Evolutionary conservation across 2,329 filamentous ascomycete genomes (phyloP).

Genomic region (Onygenales sp.): DNA sequence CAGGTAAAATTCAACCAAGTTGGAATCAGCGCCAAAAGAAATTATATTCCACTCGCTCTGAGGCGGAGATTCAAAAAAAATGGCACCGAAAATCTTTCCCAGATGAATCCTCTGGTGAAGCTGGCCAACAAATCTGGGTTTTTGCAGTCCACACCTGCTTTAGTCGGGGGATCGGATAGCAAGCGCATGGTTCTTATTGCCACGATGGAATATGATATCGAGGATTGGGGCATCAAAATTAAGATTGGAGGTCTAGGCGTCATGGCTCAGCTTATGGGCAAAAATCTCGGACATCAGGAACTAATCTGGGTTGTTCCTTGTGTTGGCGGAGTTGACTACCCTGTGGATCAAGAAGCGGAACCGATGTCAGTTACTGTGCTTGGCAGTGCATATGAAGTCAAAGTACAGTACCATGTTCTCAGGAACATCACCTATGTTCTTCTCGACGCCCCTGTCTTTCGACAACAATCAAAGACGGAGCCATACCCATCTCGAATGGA

Average conservation of each 20-base stretch:
- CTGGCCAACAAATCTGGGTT: constrained; percentile 27
- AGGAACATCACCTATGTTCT: constrained; percentile 61
- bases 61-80: constrained; percentile 25
- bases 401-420: constrained; percentile 54
- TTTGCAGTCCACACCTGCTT: constrained; percentile 26
- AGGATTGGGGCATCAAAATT: constrained; percentile 61
- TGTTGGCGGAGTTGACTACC: constrained; percentile 57
- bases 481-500: constrained; percentile 62
- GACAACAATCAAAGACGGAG: constrained; percentile 52
- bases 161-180: constrained; percentile 22
- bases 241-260: constrained; percentile 63
- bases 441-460: constrained; percentile 57
- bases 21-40: constrained; percentile 43
- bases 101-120: constrained; percentile 25
- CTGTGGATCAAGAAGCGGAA: constrained; percentile 47
- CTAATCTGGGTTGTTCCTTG: constrained; percentile 57
- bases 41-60: constrained; percentile 27
- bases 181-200: constrained; percentile 54
- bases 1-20: constrained; percentile 54
- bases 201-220: constrained; percentile 64
- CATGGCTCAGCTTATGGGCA: constrained; percentile 62
- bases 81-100: constrained; percentile 17
- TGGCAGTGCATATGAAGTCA: constrained; percentile 50
- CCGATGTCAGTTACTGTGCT: constrained; percentile 55
- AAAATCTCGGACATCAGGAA: constrained; percentile 54